A percentile compares a stretch with the other conserved stretches of the same genome.
Conservation (phyloP, 306 rosid species). For the Herpetospermum pedunculosum region DNA sequence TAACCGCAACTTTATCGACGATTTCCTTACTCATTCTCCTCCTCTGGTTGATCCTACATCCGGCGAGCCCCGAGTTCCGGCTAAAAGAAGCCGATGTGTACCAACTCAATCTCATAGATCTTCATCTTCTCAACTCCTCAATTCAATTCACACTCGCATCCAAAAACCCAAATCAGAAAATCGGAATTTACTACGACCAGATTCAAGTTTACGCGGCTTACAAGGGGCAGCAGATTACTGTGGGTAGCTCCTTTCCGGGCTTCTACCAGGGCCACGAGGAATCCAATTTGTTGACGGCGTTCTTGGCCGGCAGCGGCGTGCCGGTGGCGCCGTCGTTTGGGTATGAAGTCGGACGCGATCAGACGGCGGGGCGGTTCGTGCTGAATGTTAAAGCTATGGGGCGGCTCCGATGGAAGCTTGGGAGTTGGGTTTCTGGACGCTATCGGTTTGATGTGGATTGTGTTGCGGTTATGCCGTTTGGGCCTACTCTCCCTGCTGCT, state of each 20-base stretch:
- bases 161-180: slow-evolving; percentile 70
- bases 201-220: slow-evolving; percentile 52
- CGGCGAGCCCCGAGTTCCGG: slow-evolving; percentile 65
- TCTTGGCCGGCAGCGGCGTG: slow-evolving; percentile 40
- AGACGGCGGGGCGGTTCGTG: slow-evolving; percentile 43
- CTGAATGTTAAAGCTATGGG: slow-evolving; percentile 56
- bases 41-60: slow-evolving; percentile 55
- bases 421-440: slow-evolving; percentile 85
- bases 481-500: slow-evolving; percentile 30
- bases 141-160: slow-evolving; percentile 67
- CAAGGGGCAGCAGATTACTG: slow-evolving; percentile 68
- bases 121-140: slow-evolving; percentile 63
- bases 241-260: slow-evolving; percentile 48
- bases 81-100: slow-evolving; percentile 60
- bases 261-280: slow-evolving; percentile 70
- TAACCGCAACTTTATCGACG: slow-evolving; percentile 43
- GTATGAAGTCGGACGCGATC: slow-evolving; percentile 64
- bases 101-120: slow-evolving; percentile 50
- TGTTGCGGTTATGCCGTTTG: slow-evolving; percentile 54
- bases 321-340: slow-evolving; percentile 73
- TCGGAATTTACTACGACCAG: slow-evolving; percentile 75
- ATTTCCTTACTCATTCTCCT: slow-evolving; percentile 40
- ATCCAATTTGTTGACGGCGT: slow-evolving; percentile 50
- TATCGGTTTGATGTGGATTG: slow-evolving; percentile 62
- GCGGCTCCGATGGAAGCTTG: slow-evolving; percentile 75